Evolutionary conservation across 1,284 basidiomycete species (phyloP).

Genomic region (Inonotus obliquus): DNA sequence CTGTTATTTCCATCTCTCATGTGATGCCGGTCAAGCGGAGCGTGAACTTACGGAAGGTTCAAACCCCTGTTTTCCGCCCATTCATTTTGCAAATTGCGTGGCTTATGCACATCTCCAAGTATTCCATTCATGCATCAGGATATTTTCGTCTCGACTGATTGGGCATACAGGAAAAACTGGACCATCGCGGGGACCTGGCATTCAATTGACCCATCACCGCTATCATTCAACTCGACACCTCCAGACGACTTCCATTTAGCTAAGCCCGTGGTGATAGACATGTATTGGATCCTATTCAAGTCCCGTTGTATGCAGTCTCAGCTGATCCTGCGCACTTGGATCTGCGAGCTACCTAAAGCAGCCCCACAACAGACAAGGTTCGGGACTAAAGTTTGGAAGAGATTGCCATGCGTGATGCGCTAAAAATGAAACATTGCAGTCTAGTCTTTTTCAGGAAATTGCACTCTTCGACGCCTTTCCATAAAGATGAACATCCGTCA

Average conservation of each 20-base stretch:
- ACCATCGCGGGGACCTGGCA: not conserved
- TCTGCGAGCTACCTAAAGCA: conserved; percentile 7
- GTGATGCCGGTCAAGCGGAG: not conserved
- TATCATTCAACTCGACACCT: not conserved
- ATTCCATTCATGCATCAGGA: conserved; percentile 1
- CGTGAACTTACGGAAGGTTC: not conserved
- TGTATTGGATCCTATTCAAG: not conserved
- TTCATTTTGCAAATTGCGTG: conserved; percentile 2
- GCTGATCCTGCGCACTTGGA: conserved; percentile 6
- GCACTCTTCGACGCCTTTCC: not conserved
- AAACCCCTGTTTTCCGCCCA: conserved; percentile 3
- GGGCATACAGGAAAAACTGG: not conserved
- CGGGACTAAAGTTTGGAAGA: not conserved
- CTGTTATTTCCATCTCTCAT: conserved; percentile 4
- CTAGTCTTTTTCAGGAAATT: not conserved
- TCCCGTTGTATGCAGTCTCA: not conserved
- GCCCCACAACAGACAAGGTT: not conserved
- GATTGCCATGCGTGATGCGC: not conserved
- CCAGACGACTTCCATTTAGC: not conserved
- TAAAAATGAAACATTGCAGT: conserved; percentile 4
- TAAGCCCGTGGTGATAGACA: not conserved
- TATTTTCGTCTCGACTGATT: not conserved
- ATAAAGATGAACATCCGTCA: not conserved
- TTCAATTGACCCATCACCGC: not conserved
- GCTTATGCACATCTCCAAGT: not conserved